phyloP scores from a whole-genome alignment of 2,329 filamentous ascomycete species.

The Rutstroemia sp. region DNA sequence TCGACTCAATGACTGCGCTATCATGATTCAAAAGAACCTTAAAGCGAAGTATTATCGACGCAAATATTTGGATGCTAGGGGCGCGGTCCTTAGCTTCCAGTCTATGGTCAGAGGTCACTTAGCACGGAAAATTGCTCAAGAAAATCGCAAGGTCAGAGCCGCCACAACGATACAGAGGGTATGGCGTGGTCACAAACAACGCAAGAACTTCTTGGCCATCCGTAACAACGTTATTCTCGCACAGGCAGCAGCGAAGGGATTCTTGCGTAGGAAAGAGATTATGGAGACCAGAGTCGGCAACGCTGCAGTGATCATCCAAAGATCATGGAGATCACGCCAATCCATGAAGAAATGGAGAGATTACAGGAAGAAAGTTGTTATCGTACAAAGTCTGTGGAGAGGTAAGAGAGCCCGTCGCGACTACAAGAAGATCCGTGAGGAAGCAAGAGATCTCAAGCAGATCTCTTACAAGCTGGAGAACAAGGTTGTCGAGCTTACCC shows the following conservation, averaged over 20 bases:
- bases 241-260: constrained; percentile 87
- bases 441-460: constrained; percentile 96
- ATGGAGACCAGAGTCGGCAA: constrained; percentile 92
- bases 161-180: constrained; percentile 92
- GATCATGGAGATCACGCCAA: constrained; percentile 75
- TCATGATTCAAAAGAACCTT: constrained; percentile 98
- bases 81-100: constrained; percentile 74
- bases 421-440: constrained; percentile 89
- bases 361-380: constrained; percentile 81
- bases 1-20: constrained; percentile 84
- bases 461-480: constrained; percentile 99
- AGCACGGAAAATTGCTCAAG: constrained; percentile 69
- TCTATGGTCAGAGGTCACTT: constrained; percentile 69
- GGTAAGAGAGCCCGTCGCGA: constrained; percentile 71
- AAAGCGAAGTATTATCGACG: constrained; percentile 91
- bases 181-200: constrained; percentile 88
- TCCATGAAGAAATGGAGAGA: constrained; percentile 77
- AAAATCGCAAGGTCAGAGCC: constrained; percentile 74
- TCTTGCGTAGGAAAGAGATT: constrained; percentile 81
- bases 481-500: constrained; percentile 97
- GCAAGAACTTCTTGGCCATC: constrained; percentile 70
- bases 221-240: constrained; percentile 80
- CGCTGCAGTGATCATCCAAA: constrained; percentile 83
- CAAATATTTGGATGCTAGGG: constrained; percentile 79
- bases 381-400: constrained; percentile 90